These are phyloP conservation scores for Warburgia ugandensis DNA, from an alignment of 164 flowering plant species.

Conservation along the genomic window DNA sequence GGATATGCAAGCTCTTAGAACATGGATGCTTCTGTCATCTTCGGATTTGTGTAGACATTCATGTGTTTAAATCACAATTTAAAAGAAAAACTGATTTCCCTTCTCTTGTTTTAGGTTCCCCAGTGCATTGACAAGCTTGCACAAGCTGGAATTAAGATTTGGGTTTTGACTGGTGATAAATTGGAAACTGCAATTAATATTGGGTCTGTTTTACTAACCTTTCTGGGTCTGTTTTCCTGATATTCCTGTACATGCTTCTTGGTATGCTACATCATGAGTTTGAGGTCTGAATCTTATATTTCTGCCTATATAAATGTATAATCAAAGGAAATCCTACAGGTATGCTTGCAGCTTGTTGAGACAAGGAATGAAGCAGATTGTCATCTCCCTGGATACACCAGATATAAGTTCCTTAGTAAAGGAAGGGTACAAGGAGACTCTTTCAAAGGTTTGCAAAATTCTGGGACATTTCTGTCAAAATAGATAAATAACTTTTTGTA, in stretches of 20 bases:
- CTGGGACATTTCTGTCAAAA: background rate
- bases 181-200: conserved; percentile 91
- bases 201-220: conserved; percentile 38
- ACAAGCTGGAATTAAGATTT: conserved; percentile 68
- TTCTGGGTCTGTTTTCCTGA: background rate
- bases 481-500: background rate
- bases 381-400: conserved; percentile 58
- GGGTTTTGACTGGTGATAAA: conserved; percentile 92
- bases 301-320: conserved; percentile 3
- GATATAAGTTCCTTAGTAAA: conserved; percentile 52
- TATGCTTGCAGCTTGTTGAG: conserved; percentile 78
- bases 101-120: conserved; percentile 50
- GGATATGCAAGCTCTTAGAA: background rate
- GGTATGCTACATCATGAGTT: background rate
- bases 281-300: conserved; percentile 2
- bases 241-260: background rate
- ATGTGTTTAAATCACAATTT: background rate
- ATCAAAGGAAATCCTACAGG: conserved; percentile 30
- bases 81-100: background rate
- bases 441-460: conserved; percentile 47
- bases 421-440: conserved; percentile 55
- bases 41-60: background rate
- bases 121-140: conserved; percentile 81
- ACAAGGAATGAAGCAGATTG: conserved; percentile 65
- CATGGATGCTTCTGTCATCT: background rate